Evolutionary conservation across 192 early-diverging fungal genomes (phyloP), one percentile per base, ranked within the genome.

Genomic region (Umbelopsis vinacea): DNA sequence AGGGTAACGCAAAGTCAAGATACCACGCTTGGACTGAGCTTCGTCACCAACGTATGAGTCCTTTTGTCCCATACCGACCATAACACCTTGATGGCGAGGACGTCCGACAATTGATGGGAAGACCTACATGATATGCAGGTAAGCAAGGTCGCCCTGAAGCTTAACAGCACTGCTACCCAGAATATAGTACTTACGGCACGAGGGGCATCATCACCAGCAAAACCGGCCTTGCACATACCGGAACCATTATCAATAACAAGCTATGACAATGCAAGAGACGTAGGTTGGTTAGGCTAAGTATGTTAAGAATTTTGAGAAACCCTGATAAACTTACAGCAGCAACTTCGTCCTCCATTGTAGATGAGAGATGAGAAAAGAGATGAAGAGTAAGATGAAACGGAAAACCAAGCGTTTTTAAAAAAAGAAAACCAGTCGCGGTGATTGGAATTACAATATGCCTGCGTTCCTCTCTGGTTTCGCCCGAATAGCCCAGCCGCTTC

Each of bases 171-270:
- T 70, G 19, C 53, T 45, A 53, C 17, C 11, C 23, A 21, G n/a
- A 21, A n/a, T 14, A 43, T 11, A 19, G 23, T 24, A 78, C 79
- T 79, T 81, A 93, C 95, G 76, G 93, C 93, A 76, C 92, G 92
- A 45, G 93, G 93, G 67, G 93, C 93, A 71, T 95, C 93, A 83
- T 95, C 93, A 76, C 93, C 93, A 79, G 93, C 93, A 81, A 95
- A 95, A 81, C 93, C 93, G 84, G 93, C 93, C 85, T 95, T 95
- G 89, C 93, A 95, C 93, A 95, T 95, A 81, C 94, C 92, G 81
- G 94, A 95, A 80, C 94, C 94, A 83, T 94, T 94, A 84, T 95
- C 94, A 79, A 95, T 93, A 77, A 94, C 94, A 77, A 93, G 82
- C 89, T 75, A 70, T 88, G 81, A 75, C 73, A 21, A 66, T 67